Conservation (phyloP, 2,329 filamentous ascomycete genomes). For the Epichloe typhina region DNA sequence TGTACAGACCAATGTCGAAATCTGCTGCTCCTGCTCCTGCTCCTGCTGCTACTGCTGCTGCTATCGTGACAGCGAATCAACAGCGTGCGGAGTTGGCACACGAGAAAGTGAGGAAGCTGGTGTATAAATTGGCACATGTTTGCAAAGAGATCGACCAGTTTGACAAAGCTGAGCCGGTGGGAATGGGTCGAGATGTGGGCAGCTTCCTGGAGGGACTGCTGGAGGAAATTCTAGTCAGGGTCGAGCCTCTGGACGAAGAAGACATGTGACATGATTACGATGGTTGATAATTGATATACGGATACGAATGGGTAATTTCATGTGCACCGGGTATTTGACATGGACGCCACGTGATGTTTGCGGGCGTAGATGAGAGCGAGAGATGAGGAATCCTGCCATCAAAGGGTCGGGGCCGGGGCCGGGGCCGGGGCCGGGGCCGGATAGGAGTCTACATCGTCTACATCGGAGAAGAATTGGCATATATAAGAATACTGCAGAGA, state of each 20-base stretch:
- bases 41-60: slow-evolving; percentile 13
- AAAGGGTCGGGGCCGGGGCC: too few species aligned
- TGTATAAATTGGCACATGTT: slow-evolving; percentile 68
- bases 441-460: too few species aligned
- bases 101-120: slow-evolving; percentile 67
- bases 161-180: slow-evolving; percentile 76
- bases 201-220: slow-evolving; percentile 84
- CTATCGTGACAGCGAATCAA: slow-evolving; percentile 44
- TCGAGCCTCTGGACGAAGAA: slow-evolving; percentile 77
- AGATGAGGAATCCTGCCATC: not conserved
- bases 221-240: slow-evolving; percentile 83
- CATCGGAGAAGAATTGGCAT: too few species aligned
- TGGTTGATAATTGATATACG: not conserved
- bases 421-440: too few species aligned
- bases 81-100: slow-evolving; percentile 61
- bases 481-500: too few species aligned
- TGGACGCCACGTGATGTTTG: not conserved
- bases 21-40: slow-evolving; percentile 11
- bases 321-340: too few species aligned
- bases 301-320: too few species aligned
- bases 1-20: slow-evolving; percentile 25
- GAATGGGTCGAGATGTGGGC: slow-evolving; percentile 83
- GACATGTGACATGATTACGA: slow-evolving; percentile 21
- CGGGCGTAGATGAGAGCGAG: not conserved
- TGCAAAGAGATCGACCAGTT: slow-evolving; percentile 85